phyloP scores from a whole-genome alignment of 2,329 filamentous ascomycete species.

The Aciculosporium take region DNA sequence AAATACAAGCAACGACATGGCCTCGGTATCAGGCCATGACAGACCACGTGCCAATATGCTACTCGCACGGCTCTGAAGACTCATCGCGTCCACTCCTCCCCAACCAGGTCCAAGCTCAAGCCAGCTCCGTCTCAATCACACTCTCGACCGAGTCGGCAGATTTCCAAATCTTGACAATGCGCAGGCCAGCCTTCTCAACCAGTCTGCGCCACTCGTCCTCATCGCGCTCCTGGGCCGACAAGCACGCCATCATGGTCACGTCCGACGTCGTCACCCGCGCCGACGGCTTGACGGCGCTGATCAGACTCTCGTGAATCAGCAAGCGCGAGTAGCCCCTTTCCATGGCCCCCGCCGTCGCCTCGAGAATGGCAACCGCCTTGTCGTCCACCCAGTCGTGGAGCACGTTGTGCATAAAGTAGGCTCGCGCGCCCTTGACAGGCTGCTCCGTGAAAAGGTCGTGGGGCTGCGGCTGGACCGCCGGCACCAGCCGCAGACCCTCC shows the following conservation, averaged over 20 bases:
- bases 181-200: conserved; percentile 13
- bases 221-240: conserved; percentile 18
- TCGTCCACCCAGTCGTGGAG: conserved; percentile 36
- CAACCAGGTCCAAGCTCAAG: background rate
- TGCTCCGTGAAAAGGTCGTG: conserved; percentile 25
- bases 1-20: too few species aligned
- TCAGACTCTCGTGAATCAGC: conserved; percentile 22
- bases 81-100: background rate
- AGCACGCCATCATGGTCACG: conserved; percentile 20
- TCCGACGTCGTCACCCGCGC: conserved; percentile 19
- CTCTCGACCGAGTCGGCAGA: conserved; percentile 14
- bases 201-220: conserved; percentile 18
- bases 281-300: conserved; percentile 16
- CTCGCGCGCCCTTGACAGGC: conserved; percentile 24
- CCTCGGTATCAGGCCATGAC: too few species aligned
- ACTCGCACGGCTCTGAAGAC: too few species aligned
- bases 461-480: conserved; percentile 15
- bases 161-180: conserved; percentile 18
- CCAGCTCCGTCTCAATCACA: conserved; percentile 15
- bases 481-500: conserved; percentile 10
- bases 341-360: conserved; percentile 11
- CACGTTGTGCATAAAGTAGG: conserved; percentile 33
- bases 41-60: too few species aligned
- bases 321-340: conserved; percentile 22
- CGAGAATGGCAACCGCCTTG: conserved; percentile 20